Evolutionary conservation across 495 filamentous ascomycete species (phyloP).

Genomic region (Echria macrotheca): DNA sequence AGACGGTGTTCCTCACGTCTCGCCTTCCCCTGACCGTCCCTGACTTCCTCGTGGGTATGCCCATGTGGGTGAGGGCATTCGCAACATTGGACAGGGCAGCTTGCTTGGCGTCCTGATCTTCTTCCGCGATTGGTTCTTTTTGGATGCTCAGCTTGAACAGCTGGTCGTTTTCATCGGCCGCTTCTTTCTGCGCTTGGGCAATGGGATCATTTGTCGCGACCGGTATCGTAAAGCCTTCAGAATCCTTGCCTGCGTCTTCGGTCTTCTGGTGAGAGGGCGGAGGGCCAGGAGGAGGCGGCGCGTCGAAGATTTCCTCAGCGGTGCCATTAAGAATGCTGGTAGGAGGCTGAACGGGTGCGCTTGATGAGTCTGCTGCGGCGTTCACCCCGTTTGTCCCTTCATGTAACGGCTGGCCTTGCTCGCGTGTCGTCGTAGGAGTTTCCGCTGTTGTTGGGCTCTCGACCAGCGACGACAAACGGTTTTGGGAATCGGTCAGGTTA

Average conservation of each 20-base stretch:
- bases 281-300: conserved; percentile 42
- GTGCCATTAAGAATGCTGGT: conserved; percentile 36
- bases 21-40: conserved; percentile 82
- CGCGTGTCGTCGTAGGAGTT: conserved; percentile 16
- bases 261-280: conserved; percentile 38
- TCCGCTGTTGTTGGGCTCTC: conserved; percentile 38
- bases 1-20: conserved; percentile 86
- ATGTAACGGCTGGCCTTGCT: conserved; percentile 32
- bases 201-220: conserved; percentile 70
- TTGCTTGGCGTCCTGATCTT: conserved; percentile 75
- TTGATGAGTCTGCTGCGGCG: too few relatives aligned
- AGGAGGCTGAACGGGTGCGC: conserved; percentile 17
- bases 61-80: conserved; percentile 62
- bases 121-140: conserved; percentile 88
- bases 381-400: conserved; percentile 43
- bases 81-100: conserved; percentile 86
- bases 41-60: conserved; percentile 56
- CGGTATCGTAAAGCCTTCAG: conserved; percentile 66
- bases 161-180: conserved; percentile 59
- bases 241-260: conserved; percentile 42
- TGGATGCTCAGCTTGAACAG: conserved; percentile 88
- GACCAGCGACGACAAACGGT: conserved; percentile 45
- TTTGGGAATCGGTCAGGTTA: conserved; percentile 49
- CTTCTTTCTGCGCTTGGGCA: conserved; percentile 74
- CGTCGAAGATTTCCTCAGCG: conserved; percentile 37